Percentiles rank a stretch among this genome's conserved stretches.
phyloP scores from a whole-genome alignment of 2,329 filamentous ascomycete species.

The Trichoderma lentiforme region DNA sequence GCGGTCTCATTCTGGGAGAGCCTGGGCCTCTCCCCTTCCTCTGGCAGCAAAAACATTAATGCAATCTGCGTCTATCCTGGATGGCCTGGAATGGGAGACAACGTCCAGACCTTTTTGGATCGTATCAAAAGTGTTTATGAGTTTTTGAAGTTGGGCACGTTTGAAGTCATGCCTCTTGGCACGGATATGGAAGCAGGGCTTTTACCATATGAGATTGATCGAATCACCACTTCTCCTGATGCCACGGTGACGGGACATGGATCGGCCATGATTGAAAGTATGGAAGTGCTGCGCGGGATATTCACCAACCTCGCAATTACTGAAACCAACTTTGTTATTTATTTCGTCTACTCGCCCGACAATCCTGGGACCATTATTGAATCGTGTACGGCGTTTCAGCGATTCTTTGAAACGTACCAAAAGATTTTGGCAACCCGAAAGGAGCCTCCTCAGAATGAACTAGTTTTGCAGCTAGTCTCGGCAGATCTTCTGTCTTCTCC shows the following conservation, averaged over 20 bases:
- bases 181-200: conserved; percentile 42
- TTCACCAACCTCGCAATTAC: conserved; percentile 41
- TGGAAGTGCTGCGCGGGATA: conserved; percentile 47
- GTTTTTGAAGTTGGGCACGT: conserved; percentile 66
- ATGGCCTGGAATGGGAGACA: conserved; percentile 59
- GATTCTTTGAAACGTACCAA: conserved; percentile 60
- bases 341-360: conserved; percentile 68
- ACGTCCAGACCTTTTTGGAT: conserved; percentile 61
- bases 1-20: conserved; percentile 80
- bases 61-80: conserved; percentile 69
- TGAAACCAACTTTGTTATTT: conserved; percentile 67
- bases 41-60: conserved; percentile 67
- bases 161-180: conserved; percentile 49
- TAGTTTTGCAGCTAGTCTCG: conserved; percentile 76
- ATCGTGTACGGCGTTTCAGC: conserved; percentile 70
- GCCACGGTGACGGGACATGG: conserved; percentile 40
- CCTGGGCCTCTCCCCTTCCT: conserved; percentile 68
- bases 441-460: conserved; percentile 52
- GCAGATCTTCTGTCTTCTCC: conserved; percentile 64
- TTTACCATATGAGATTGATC: conserved; percentile 49
- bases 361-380: conserved; percentile 62
- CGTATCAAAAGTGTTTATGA: conserved; percentile 71
- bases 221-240: conserved; percentile 41
- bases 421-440: conserved; percentile 43
- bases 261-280: conserved; percentile 46